phyloP scores from a whole-genome alignment of 1,284 basidiomycete species.

The Irpex rosettiformis region DNA sequence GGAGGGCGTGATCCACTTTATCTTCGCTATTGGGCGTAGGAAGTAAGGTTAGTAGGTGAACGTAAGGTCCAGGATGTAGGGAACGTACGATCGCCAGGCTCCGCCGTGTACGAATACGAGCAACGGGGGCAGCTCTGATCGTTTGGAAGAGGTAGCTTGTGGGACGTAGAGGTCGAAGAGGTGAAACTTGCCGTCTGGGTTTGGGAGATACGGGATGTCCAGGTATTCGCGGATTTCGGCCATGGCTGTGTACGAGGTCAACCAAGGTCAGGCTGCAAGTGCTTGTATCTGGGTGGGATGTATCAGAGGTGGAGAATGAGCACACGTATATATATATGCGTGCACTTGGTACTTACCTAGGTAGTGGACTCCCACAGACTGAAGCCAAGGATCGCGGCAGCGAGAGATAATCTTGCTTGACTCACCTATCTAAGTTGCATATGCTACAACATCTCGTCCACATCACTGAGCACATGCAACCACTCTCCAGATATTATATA shows the following conservation, averaged over 20 bases:
- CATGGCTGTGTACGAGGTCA: background rate
- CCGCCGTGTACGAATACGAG: constrained; percentile 67
- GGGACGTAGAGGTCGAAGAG: constrained; percentile 30
- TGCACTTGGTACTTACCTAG: too few relatives aligned
- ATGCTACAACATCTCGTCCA: too few relatives aligned
- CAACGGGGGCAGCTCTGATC: constrained; percentile 29
- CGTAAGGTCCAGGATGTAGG: background rate
- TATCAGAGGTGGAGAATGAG: too few relatives aligned
- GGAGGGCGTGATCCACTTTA: constrained; percentile 52
- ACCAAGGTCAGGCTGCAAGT: too few relatives aligned
- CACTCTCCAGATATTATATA: too few relatives aligned
- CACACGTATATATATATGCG: too few relatives aligned
- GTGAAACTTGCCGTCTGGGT: constrained; percentile 11
- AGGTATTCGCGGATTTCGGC: background rate
- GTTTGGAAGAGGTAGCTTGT: background rate
- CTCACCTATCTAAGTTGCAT: too few relatives aligned
- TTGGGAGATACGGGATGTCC: constrained; percentile 16
- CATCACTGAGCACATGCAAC: too few relatives aligned
- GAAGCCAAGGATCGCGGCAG: too few relatives aligned
- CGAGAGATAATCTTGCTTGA: too few relatives aligned
- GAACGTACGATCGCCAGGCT: constrained; percentile 64
- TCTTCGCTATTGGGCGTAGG: constrained; percentile 74
- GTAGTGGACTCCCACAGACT: too few relatives aligned
- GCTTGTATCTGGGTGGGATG: too few relatives aligned
- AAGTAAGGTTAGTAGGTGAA: background rate